phyloP scores from a whole-genome alignment of 2,329 filamentous ascomycete species.

The Fusarium falciforme region DNA sequence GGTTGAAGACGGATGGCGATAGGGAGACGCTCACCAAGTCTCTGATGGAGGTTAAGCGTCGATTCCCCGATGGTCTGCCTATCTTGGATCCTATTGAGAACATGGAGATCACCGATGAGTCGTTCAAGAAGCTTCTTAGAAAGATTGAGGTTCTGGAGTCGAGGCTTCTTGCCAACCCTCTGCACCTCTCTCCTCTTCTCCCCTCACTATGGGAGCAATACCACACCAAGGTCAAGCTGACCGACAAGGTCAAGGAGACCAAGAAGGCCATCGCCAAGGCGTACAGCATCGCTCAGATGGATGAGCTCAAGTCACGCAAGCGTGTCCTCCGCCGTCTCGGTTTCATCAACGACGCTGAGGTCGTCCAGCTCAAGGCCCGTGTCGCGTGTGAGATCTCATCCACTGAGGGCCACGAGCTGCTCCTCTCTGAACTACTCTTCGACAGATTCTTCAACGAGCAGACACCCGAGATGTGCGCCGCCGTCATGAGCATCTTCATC shows the following conservation, averaged over 20 bases:
- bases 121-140: slow-evolving; percentile 90
- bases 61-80: slow-evolving; percentile 93
- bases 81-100: slow-evolving; percentile 94
- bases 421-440: slow-evolving; percentile 93
- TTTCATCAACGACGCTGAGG: slow-evolving; percentile 95
- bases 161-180: slow-evolving; percentile 85
- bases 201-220: slow-evolving; percentile 90
- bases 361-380: slow-evolving; percentile 95
- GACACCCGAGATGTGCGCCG: slow-evolving; percentile 85
- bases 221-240: slow-evolving; percentile 79
- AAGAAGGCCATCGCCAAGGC: slow-evolving; percentile 90
- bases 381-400: slow-evolving; percentile 98
- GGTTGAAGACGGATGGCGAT: slow-evolving; percentile 72
- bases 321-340: slow-evolving; percentile 92
- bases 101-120: slow-evolving; percentile 93
- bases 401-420: slow-evolving; percentile 87
- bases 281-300: slow-evolving; percentile 89
- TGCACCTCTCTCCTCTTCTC: slow-evolving; percentile 90
- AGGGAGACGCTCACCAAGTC: slow-evolving; percentile 74
- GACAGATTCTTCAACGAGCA: slow-evolving; percentile 98
- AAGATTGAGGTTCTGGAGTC: slow-evolving; percentile 99
- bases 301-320: slow-evolving; percentile 96
- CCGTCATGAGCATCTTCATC: slow-evolving; percentile 92
- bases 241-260: slow-evolving; percentile 83
- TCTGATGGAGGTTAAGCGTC: slow-evolving; percentile 81